phyloP scores from a whole-genome alignment of 75 land plant species.

The Sequoia sempervirens region DNA sequence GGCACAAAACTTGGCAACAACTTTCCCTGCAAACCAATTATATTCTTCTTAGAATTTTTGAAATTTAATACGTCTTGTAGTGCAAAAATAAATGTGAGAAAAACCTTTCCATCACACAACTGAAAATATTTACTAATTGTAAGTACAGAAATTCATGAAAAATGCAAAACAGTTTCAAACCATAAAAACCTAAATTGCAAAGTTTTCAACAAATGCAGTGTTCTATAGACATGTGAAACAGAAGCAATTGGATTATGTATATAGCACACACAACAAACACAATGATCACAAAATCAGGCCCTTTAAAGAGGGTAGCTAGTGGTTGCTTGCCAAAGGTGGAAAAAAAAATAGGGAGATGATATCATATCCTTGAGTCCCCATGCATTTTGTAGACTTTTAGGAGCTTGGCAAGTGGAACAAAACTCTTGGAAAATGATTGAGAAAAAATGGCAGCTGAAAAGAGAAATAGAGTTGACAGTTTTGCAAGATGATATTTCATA shows the following conservation, averaged over 20 bases:
- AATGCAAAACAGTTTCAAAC: not conserved
- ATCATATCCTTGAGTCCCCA: too few relatives aligned
- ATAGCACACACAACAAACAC: not conserved
- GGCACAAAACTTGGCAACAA: conserved; percentile 94
- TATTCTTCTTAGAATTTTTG: not conserved
- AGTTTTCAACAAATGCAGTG: not conserved
- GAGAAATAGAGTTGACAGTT: not conserved
- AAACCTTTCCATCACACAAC: not conserved
- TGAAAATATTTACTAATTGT: not conserved
- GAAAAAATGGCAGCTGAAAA: not conserved
- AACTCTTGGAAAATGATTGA: not conserved
- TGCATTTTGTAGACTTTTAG: not conserved
- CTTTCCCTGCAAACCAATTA: conserved; percentile 56
- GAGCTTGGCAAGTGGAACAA: not conserved
- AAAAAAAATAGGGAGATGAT: not conserved
- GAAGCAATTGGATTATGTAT: not conserved
- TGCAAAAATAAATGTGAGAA: not conserved
- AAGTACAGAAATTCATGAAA: not conserved
- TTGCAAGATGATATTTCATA: not conserved
- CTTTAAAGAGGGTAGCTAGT: not conserved
- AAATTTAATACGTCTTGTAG: not conserved
- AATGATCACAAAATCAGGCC: not conserved
- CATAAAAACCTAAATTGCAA: not conserved
- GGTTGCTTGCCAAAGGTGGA: not conserved
- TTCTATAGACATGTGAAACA: not conserved